These are phyloP conservation scores for Metarhizium robertsii DNA, from an alignment of 2,329 filamentous ascomycete species.

Conservation along the genomic window DNA sequence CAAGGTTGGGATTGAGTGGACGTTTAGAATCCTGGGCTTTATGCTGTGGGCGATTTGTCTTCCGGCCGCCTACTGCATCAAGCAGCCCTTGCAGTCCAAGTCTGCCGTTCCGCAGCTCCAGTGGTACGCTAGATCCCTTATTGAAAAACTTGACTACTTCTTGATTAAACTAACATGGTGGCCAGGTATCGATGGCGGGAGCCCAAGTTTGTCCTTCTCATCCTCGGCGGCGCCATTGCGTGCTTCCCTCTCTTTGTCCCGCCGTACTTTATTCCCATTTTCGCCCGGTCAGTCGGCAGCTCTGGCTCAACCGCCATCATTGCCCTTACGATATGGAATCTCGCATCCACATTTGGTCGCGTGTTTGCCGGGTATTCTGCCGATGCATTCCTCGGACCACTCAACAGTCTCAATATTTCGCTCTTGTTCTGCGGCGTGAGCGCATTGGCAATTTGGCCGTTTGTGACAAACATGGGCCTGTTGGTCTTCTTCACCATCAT, in stretches of 20 bases:
- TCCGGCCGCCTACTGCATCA: conserved; percentile 15
- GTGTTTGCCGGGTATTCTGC: conserved; percentile 16
- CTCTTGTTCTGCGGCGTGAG: conserved; percentile 16
- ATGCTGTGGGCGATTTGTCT: conserved; percentile 19
- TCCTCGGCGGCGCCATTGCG: conserved; percentile 13
- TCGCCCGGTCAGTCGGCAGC: conserved; percentile 14
- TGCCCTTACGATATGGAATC: conserved; percentile 17
- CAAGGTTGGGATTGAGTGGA: conserved; percentile 16
- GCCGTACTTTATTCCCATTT: conserved; percentile 20
- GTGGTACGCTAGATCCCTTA: conserved; percentile 8
- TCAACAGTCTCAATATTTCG: conserved; percentile 17
- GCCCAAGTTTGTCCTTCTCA: conserved; percentile 13
- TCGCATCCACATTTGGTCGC: conserved; percentile 17
- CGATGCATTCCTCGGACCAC: conserved; percentile 15
- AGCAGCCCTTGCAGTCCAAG: conserved; percentile 6
- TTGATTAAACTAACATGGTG: no score
- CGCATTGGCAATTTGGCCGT: conserved; percentile 16
- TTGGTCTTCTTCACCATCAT: conserved; percentile 15
- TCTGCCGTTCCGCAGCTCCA: conserved; percentile 12
- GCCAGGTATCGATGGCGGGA: conserved; percentile 16
- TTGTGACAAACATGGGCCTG: conserved; percentile 14
- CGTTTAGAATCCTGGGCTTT: conserved; percentile 17
- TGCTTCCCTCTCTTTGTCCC: conserved; percentile 19
- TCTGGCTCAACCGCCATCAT: conserved; percentile 12
- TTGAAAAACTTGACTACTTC: not conserved